Evolutionary conservation across 306 rosid species (phyloP), one percentile per base, ranked within the genome.

Genomic region (Crotalaria pallida): DNA sequence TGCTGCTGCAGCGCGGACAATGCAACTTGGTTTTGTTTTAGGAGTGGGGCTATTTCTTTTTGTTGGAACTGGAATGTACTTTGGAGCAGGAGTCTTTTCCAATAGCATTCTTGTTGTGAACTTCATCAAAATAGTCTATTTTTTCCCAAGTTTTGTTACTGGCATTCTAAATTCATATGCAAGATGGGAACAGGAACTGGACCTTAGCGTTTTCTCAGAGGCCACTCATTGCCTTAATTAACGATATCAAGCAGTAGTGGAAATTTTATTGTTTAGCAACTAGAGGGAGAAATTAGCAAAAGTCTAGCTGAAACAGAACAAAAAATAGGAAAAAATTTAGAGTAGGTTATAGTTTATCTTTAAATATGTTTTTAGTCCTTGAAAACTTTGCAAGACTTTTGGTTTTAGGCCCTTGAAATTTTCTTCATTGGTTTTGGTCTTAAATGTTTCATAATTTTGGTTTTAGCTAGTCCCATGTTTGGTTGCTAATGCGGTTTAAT

Each of bases 121-220:
- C 69, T 88, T 94, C 29, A 90, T 94, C 72, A 83, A 69, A 78
- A 71, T 87, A 47, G 96, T 36, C 7, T 38, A 10, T 10, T n/a
- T n/a, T 10, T 27, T 44, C 6, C 38, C 8, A 65, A 31, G 19
- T 62, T 47, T 44, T 47, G 15, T 57, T 45, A 67, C 15, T 7
- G 50, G 6, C n/a, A 8, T 24, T 31, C 26, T 6, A 33, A 19
- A 60, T 70, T 65, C 34, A 33, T 18, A 31, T 82, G 81, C 92
- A 94, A 97, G 86, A 91, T 94, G 92, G 96, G 95, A 59, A 91
- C 96, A 2, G 96, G 87, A 62, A 89, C 99, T 0, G 99, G 99
- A 82, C 99, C 99, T 5, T 94, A 97, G 96, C 84, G 86, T 27
- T 87, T 88, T 77, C 89, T 91, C 0, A 88, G 83, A 72, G 31